Evolutionary conservation across 768 basidiomycete species (phyloP).

Genomic region (Mycena chlorophos): DNA sequence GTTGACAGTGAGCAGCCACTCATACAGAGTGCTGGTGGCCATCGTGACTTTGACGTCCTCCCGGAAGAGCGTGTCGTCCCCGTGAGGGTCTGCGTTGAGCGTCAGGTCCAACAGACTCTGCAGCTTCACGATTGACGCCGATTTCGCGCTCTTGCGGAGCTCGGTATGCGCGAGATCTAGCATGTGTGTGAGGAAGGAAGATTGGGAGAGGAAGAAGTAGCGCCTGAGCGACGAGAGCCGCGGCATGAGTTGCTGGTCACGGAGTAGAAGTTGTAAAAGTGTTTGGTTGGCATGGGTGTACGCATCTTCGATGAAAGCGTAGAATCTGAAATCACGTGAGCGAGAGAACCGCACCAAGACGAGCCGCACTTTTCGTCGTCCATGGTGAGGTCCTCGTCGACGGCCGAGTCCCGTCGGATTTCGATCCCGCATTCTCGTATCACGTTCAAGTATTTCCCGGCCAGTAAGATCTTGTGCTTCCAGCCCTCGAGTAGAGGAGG

Average conservation of each 20-base stretch:
- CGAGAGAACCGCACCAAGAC: not conserved
- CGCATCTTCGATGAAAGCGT: constrained; percentile 86
- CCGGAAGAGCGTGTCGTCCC: constrained; percentile 71
- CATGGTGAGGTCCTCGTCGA: constrained; percentile 64
- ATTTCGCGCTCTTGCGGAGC: constrained; percentile 80
- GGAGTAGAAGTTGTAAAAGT: constrained; percentile 83
- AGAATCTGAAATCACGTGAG: constrained; percentile 58
- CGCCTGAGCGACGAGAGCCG: constrained; percentile 94
- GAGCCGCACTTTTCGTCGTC: constrained; percentile 76
- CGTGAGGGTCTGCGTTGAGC: constrained; percentile 64
- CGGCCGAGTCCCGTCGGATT: constrained; percentile 51
- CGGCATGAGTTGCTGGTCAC: constrained; percentile 86
- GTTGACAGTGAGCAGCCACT: constrained; percentile 90
- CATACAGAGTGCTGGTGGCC: constrained; percentile 83
- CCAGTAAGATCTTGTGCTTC: constrained; percentile 95
- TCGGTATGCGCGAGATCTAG: constrained; percentile 86
- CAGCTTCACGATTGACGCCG: constrained; percentile 84
- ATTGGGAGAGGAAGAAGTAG: constrained; percentile 96
- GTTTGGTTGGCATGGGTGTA: constrained; percentile 94
- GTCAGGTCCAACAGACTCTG: constrained; percentile 92
- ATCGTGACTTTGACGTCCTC: constrained; percentile 91
- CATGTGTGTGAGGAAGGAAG: constrained; percentile 92
- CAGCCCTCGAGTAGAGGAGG: constrained; percentile 90
- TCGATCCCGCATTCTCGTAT: constrained; percentile 97
- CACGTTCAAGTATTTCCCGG: constrained; percentile 98